Evolutionary conservation across 2,329 filamentous ascomycete genomes (phyloP), one percentile per base, ranked within the genome.

Genomic region (Aspergillus caelatus): DNA sequence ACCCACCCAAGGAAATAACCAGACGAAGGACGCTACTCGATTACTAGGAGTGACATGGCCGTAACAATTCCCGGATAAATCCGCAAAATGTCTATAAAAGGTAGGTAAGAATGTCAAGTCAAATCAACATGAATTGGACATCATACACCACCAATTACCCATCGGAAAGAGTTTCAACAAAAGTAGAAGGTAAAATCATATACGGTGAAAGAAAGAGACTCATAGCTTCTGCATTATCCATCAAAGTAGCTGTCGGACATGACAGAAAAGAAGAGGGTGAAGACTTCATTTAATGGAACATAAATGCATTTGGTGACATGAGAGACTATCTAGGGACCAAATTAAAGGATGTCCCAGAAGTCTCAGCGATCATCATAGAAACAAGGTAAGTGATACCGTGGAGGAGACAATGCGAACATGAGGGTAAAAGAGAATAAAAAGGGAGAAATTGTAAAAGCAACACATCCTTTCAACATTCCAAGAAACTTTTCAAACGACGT

Each of bases 401-500:
- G 58, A 32, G 30, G 55, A 45, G 39, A 41, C 21, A 45, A 54
- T 54, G 48, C 36, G 14, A 52, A 41, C 16, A 45, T 54, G 32
- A 53, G 48, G 23, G 39, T 39, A 45, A 45, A 32, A 41, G 36
- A 43, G 28, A 10, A 54, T n/a, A 43, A 23, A 60, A 30, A 39
- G 12, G 28, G n/a, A 41, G 52, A 54, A 53, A 28, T 26, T 53
- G 32, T 28, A 54, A 58, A 39, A 41, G 34, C 34, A 50, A 28
- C 58, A 60, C 48, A 54, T 54, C 58, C 58, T 52, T 19, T 52
- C 46, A 41, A 52, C 58, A 60, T 60, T 60, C 58, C 58, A 60
- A 54, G 58, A 60, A 60, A 46, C 48, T 59, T 60, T 60, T 46
- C 41, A 46, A 58, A 45, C 50, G 9, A 54, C 46, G 48, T 43